Conservation (phyloP, 768 basidiomycete genomes). For the Amanita fuliginea region DNA sequence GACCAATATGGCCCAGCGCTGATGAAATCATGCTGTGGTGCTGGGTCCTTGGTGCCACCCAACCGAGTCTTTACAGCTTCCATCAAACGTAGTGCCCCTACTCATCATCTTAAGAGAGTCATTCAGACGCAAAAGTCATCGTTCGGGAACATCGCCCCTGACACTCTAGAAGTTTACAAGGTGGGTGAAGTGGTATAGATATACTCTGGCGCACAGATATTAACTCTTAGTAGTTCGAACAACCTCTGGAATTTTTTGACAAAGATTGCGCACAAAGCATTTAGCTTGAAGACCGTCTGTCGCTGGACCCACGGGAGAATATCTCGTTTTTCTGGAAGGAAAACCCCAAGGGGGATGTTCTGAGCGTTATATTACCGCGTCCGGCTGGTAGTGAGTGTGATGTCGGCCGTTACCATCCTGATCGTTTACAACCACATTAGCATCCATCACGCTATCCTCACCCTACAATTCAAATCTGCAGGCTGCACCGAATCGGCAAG, state of each 20-base stretch:
- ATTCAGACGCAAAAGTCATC: too few species aligned
- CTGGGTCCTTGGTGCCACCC: too few species aligned
- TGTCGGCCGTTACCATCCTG: not conserved
- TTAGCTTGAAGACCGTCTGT: not conserved
- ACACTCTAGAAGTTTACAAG: not conserved
- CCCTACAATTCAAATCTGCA: not conserved
- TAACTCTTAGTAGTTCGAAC: not conserved
- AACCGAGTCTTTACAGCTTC: too few species aligned
- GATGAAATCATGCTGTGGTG: too few species aligned
- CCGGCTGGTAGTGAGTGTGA: conserved; percentile 1
- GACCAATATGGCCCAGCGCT: too few species aligned
- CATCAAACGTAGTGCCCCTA: too few species aligned
- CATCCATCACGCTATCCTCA: not conserved
- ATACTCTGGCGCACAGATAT: not conserved
- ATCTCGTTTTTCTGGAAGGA: not conserved
- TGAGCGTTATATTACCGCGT: conserved; percentile 1
- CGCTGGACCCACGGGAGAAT: not conserved
- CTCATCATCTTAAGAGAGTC: too few species aligned
- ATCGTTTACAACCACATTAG: conserved; percentile 1
- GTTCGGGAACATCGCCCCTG: too few species aligned
- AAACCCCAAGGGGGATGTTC: not conserved
- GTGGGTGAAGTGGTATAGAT: not conserved
- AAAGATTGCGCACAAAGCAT: not conserved
- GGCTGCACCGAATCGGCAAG: too few species aligned
- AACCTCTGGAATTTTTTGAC: not conserved